These are phyloP conservation scores for Panicum hallii DNA, from an alignment of 202 grass and related monocot genomes.

Conservation along the genomic window DNA sequence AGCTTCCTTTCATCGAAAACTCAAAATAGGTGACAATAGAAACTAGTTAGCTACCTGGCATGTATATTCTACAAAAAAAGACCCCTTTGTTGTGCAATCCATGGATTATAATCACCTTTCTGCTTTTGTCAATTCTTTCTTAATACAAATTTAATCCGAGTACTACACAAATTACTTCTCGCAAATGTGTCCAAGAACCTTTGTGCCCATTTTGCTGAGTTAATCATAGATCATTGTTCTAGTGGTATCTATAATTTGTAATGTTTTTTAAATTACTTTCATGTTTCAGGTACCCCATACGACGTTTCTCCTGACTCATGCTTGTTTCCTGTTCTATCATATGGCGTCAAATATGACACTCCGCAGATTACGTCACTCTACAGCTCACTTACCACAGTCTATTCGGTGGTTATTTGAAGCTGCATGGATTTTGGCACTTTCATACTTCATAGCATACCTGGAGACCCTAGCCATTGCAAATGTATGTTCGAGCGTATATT, in stretches of 20 bases:
- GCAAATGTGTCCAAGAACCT: not conserved
- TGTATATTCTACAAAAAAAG: not conserved
- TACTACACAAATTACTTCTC: not conserved
- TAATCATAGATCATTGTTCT: not conserved
- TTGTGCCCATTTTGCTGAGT: slow-evolving; percentile 1
- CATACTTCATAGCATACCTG: slow-evolving; percentile 93
- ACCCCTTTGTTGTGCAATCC: not conserved
- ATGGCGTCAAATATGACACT: slow-evolving; percentile 92
- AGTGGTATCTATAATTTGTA: slow-evolving; percentile 3
- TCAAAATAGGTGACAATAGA: not conserved
- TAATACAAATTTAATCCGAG: not conserved
- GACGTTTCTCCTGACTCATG: slow-evolving; percentile 84
- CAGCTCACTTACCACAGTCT: slow-evolving; percentile 65
- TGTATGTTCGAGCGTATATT: slow-evolving; percentile 64
- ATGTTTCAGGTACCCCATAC: slow-evolving; percentile 84
- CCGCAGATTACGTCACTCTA: slow-evolving; percentile 67
- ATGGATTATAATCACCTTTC: not conserved
- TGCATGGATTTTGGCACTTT: slow-evolving; percentile 80
- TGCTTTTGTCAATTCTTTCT: not conserved
- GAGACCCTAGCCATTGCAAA: slow-evolving; percentile 97
- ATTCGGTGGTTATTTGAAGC: slow-evolving; percentile 69
- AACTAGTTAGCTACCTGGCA: not conserved
- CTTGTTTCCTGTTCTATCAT: slow-evolving; percentile 95
- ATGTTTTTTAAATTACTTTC: slow-evolving; percentile 5
- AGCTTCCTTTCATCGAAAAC: not conserved